A percentile compares a stretch with the other conserved stretches of the same genome.
These are phyloP conservation scores for Sclerotinia trifoliorum DNA, from an alignment of 2,329 filamentous ascomycete species.

Conservation along the genomic window DNA sequence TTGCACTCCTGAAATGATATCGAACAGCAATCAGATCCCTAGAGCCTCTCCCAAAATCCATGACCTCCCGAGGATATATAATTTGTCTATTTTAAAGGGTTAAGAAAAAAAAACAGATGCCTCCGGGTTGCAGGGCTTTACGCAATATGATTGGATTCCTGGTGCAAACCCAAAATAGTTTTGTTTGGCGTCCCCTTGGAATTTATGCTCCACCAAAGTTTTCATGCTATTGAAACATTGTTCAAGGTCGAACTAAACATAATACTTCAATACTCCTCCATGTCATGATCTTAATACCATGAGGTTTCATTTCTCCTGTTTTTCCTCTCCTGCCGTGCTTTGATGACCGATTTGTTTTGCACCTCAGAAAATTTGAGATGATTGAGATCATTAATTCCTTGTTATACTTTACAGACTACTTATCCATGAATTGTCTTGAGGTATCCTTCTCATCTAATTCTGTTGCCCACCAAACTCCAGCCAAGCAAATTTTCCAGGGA, in stretches of 20 bases:
- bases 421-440: not conserved
- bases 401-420: not conserved
- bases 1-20: not conserved
- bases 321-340: too few relatives aligned
- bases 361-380: not conserved
- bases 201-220: not conserved
- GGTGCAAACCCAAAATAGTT: not conserved
- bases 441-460: not conserved
- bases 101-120: too few relatives aligned
- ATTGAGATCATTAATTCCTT: conserved; percentile 4
- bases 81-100: not conserved
- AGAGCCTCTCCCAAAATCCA: not conserved
- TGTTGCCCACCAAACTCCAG: not conserved
- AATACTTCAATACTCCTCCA: not conserved
- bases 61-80: not conserved
- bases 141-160: not conserved
- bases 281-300: not conserved
- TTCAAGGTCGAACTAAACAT: not conserved
- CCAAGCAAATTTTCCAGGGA: conserved; percentile 1
- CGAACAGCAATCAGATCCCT: not conserved
- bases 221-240: not conserved
- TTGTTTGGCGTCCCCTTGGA: not conserved
- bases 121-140: not conserved
- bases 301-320: not conserved
- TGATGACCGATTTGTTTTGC: not conserved